phyloP scores from a whole-genome alignment of 2,329 filamentous ascomycete species.

The Passalora sequoiae region DNA sequence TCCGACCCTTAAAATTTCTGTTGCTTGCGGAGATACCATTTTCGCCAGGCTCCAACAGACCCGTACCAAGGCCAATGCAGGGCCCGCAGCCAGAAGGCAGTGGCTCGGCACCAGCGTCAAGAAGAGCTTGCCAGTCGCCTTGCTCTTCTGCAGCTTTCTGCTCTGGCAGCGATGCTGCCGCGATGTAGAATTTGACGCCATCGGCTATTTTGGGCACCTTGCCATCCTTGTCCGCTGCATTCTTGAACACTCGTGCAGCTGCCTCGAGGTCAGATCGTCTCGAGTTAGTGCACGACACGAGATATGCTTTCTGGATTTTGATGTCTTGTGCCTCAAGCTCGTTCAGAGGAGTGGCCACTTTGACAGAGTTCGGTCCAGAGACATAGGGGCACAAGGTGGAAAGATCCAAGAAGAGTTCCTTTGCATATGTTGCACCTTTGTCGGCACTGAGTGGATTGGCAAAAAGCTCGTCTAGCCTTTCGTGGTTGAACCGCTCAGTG shows the following conservation, averaged over 20 bases:
- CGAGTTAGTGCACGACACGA: slow-evolving; percentile 87
- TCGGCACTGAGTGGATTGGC: slow-evolving; percentile 65
- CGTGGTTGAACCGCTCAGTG: slow-evolving; percentile 63
- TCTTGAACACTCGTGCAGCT: slow-evolving; percentile 78
- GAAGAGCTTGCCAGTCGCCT: slow-evolving; percentile 78
- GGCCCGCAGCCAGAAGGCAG: slow-evolving; percentile 73
- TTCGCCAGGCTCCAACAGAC: slow-evolving; percentile 78
- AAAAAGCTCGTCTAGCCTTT: slow-evolving; percentile 66
- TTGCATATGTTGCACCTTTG: slow-evolving; percentile 72
- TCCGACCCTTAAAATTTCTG: slow-evolving; percentile 85
- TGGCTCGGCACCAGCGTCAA: slow-evolving; percentile 70
- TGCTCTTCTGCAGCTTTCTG: slow-evolving; percentile 70
- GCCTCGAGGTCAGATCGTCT: slow-evolving; percentile 74
- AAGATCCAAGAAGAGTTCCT: slow-evolving; percentile 74
- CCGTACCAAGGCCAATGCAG: slow-evolving; percentile 79
- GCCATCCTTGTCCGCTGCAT: slow-evolving; percentile 61
- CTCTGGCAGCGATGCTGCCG: slow-evolving; percentile 74
- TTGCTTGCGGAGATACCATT: slow-evolving; percentile 79
- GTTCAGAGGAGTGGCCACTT: slow-evolving; percentile 70
- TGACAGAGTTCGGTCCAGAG: slow-evolving; percentile 85
- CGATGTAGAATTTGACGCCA: slow-evolving; percentile 81
- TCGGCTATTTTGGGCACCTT: slow-evolving; percentile 64
- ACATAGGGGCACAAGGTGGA: slow-evolving; percentile 80
- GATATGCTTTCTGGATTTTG: slow-evolving; percentile 74
- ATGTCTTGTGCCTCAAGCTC: slow-evolving; percentile 72